Base-by-base conservation (phyloP, 2,329 filamentous ascomycete genomes). In the Cladosporium colombiae region DNA sequence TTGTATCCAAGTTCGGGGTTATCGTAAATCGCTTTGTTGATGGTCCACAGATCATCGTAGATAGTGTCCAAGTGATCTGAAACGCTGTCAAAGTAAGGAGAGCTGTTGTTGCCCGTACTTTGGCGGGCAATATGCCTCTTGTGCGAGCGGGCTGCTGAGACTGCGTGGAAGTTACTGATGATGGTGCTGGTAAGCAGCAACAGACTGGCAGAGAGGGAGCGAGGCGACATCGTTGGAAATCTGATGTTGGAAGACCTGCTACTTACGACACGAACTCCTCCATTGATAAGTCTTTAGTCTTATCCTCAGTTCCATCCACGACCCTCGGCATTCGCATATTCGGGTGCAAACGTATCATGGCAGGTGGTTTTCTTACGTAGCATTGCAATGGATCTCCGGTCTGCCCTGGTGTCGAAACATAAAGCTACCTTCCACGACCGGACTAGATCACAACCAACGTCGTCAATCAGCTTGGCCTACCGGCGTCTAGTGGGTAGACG, bases 1-100 rank as follows among this genome's bases (percentile, higher is more conserved):
- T 83, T 69, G 67, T 79, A 84, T 0, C 78, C 80, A 0, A 84
- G 73, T 68, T 85, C 83, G 0, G 83, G 83, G 63, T 85, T 46
- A 31, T 53, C 61, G 46, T 63, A 35, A 23, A 63, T 63, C n/a
- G 33, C 61, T 10, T 50, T 46, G 46, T 50, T 63, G 49, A 63
- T 56, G 31, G 46, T 31, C 50, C 61, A 44, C 49, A 63, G 14
- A 14, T 63, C 46, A 16, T 63, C 50, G n/a, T 50, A 50, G n/a
- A 63, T 55, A 3, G 37, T 31, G 18, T 56, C 50, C 10, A 63
- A 25, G 21, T 63, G 33, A 25, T 62, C 27, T 16, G 55, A 58
- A 10, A 58, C 55, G n/a, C 35, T 35, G 33, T 58, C 33, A 10
- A 58, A 33, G 55, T 58, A 35, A 25, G 55, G 55, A 23, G 55